Evolutionary conservation across 2,329 filamentous ascomycete species (phyloP), one percentile per base, ranked within the genome.

Genomic region (Aspergillus ruber): DNA sequence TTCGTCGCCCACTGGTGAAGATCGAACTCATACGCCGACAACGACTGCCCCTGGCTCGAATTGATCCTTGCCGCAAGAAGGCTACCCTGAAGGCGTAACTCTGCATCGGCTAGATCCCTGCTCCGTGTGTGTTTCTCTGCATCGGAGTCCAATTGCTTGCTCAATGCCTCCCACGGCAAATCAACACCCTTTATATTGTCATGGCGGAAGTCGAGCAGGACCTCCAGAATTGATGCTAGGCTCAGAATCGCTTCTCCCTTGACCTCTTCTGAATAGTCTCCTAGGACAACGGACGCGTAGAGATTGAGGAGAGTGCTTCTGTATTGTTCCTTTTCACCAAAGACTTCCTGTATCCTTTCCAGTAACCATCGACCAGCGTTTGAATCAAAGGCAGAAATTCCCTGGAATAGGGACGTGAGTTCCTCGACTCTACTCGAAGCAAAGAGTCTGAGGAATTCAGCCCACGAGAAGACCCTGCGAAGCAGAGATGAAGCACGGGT

Each of bases 41-140:
- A 23, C 4, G 46, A 21, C 27, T 57, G 49, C 4, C 49, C 40
- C 12, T 50, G 50, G 13, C 36, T 48, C 7, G 46, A 45, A 7
- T 53, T 42, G 8, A 53, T 47, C 5, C 59, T 60, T 6, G 65
- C 43, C 0, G 65, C 59, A 7, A 71, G 51, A 20, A 72, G 46
- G 49, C 66, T 69, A 13, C 69, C 69, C 43, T 66, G 63, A 18
- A 72, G 56, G 32, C 61, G 63, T 39, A 72, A 50, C 17, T 59
- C 64, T 4, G 65, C 63, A 49, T 72, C 66, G 0, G 60, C 61
- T 38, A 66, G 63, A 18, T 67, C 65, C 36, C 69, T 55, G 46
- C 66, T 68, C 63, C 65, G 65, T 7, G 57, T 50, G 12, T 63
- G 47, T 12, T 50, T 55, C 15, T 57, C 54, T 2, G 49, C 48